Base-by-base conservation (phyloP, 345 rosid genomes). In the Diplotaxis tenuifolia region DNA sequence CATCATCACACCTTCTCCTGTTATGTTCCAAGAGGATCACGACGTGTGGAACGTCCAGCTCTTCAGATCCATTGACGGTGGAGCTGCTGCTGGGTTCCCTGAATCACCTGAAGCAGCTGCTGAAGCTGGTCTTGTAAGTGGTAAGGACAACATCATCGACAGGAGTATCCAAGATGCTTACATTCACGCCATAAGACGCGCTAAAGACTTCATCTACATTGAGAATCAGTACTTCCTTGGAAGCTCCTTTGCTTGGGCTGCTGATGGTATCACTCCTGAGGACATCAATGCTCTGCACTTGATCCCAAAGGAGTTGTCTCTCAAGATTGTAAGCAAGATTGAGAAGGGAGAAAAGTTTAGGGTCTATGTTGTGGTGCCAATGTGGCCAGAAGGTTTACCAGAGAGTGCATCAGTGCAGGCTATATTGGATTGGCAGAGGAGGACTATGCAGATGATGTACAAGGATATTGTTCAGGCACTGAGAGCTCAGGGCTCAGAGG, bases 351-450 rank as follows among this genome's bases (percentile, higher is more conserved):
- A 95, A 79, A 86, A 89, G 79, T 95, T 95, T 70, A 81, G 89
- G 27, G 99, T 95, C 27, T 95, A 90, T 55, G 82, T 89, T 22
- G 94, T 92, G 52, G 89, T 95, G 49, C 99, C 99, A 7, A 90
- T 95, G 99, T 95, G 99, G 99, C 99, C 99, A 0, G 99, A 95
- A 86, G 99, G 99, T 54, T 68, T 85, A 27, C 99, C 99, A 10
- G 99, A 92, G 87, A 84, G 94, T 76, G 98, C 82, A 71, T 86
- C 97, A 5, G 99, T 92, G 72, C 99, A 89, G 79, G 99, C 98
- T 36, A 95, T 95, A 72, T 78, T 95, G 61, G 97, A 95, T 70
- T 95, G 97, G 98, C 99, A 95, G 86, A 89, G 65, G 79, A 90
- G 98, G 85, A 95, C 98, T 14, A 74, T 95, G 99, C 94, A 92